Evolutionary conservation across 2,329 filamentous ascomycete species (phyloP), one percentile per base, ranked within the genome.

Genomic region (Colletotrichum australisinense): DNA sequence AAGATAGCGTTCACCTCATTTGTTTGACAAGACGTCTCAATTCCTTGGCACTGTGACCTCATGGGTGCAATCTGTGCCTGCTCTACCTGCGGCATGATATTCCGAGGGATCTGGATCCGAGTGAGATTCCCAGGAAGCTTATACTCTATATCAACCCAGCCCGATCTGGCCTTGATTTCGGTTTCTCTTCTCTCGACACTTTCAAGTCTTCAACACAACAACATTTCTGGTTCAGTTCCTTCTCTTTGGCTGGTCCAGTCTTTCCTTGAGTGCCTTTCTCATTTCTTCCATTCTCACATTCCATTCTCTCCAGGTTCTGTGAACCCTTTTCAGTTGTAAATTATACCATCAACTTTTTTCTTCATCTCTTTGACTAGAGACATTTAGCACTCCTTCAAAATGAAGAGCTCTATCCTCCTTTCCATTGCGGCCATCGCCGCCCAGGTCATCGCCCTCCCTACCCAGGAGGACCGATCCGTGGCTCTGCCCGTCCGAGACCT

Each of bases 381-480:
- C 24, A 64, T 32, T 55, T 28, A 70, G 56, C 24, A 38, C 58
- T 30, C 63, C 63, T 28, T 59, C 53, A 72, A 52, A 59, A 75
- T 75, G 74, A 75, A 75, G 74, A 73, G 71, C 58, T 63, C 74
- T 42, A 53, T 75, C 24, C 55, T 74, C 19, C 46, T 74, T 14
- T 74, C 74, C 38, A 62, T 75, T 53, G 74, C 67, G 71, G 74
- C 71, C 22, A 62, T 75, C 32, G 74, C 74, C 32, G 67, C 74
- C 63, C 67, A 74, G n/a, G 74, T 71, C n/a, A 66, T 74, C 49
- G 71, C 74, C 30, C 66, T 71, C 46, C 71, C 72, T 4, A 59
- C 70, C 32, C 49, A 26, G 11, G 56, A 71, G 38, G 71, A 66
- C 46, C 67, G 67, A n/a, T 65, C 71, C 49, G 35, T 73, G 26